Evolutionary conservation across 768 basidiomycete genomes (phyloP), one percentile per base, ranked within the genome.

Genomic region (Rhodosporidiobolus sp.): DNA sequence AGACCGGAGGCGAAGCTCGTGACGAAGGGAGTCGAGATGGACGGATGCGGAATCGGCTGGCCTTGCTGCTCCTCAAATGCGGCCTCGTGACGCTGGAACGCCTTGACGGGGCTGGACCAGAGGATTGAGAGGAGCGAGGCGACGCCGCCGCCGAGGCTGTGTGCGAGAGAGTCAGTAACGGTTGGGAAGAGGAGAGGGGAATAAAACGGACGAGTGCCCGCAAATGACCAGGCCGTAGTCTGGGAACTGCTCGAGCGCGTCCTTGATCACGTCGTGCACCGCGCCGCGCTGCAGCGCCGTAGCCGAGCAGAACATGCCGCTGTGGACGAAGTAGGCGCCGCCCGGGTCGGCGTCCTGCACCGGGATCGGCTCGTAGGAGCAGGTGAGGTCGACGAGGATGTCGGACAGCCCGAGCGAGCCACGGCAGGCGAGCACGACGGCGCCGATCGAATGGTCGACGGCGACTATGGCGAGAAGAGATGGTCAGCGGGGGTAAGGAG

Each of bases 311-410:
- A 52, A 76, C 76, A 74, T 77, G n/a, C 76, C 73, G 16, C 69
- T 64, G 69, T 83, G 82, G 11, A 80, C 82, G 35, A 76, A 77
- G 74, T 82, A 82, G 3, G 70, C 60, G 4, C 59, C 80, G 22
- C 75, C 67, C 0, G 79, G 78, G 35, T 79, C 77, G 16, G 72
- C 82, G 52, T 77, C 72, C 4, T 79, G 77, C 4, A 81, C 70
- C 2, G 70, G 43, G 43, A 81, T 79, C 2, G 76, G 62, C 66
- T 78, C 75, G 73, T 81, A 82, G 26, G 78, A 79, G 77, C 81
- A 82, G 17, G 80, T 81, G 30, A 83, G 74, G 65, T 83, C 82
- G 59, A 81, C 78, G 24, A 83, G 78, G n/a, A 82, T 77, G 71
- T 83, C 82, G 5, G 81, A 80, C 10, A 83, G 73, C 3, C 81